Base-by-base conservation (phyloP, 2,329 filamentous ascomycete species). In the Ceratocystis cubensis region DNA sequence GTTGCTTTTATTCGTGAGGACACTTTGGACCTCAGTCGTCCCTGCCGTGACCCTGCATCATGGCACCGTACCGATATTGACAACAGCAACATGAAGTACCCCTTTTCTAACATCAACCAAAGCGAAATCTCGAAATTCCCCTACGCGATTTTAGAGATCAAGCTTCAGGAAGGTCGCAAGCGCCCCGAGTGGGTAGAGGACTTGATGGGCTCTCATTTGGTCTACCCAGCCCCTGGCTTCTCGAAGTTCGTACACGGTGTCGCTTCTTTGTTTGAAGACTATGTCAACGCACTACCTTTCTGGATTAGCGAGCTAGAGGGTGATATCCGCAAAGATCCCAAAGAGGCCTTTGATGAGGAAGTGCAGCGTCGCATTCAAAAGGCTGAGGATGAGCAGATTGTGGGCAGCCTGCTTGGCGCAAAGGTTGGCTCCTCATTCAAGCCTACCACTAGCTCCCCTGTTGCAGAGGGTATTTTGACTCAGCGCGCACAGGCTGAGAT, bases 231-330 rank as follows among this genome's bases (percentile, higher is more conserved):
- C 0, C 90, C 92, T 1, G 85, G 88, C 63, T 99, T 99, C 78
- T 96, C 91, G 72, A 99, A 99, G 75, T 99, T 97, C 71, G 88
- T 96, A 1, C 93, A 99, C 72, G 94, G 94, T 69, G 87, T 95
- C 3, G 92, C 93, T 6, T 87, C 88, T 48, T 81, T 99, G 1
- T 97, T 97, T 71, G 94, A 97, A 72, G 91, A 99, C 75, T 85
- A 96, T 73, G 92, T 99, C 75, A 97, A 97, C 77, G 92, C 85
- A 69, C 86, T 97, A 72, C 94, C 94, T 15, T 96, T 97, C 78
- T 99, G 94, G 94, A 83, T 97, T 44, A 88, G 88, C 72, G 89
- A 96, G 69, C 81, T 97, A 56, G 93, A 96, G 73, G 89, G 84
- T 41, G 94, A 99, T 73, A 99, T 99, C 73, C 87, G 93, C 71